A percentile compares a stretch with the other conserved stretches of the same genome.
These are phyloP conservation scores for Amphicarpaea edgeworthii DNA, from an alignment of 306 rosid species.

Conservation along the genomic window DNA sequence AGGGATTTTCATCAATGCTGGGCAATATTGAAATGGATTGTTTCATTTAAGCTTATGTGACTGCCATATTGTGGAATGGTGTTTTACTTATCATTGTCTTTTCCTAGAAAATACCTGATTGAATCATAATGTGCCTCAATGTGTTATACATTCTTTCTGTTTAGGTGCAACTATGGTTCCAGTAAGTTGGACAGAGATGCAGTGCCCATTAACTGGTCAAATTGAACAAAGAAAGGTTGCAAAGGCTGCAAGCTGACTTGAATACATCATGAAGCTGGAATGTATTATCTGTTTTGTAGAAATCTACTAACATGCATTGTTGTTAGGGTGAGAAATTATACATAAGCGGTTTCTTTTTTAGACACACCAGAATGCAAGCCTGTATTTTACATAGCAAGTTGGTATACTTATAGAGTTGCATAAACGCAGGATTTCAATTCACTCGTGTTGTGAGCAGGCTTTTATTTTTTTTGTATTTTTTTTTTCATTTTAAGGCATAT, in stretches of 20 bases:
- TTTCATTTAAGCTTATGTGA: constrained; percentile 29
- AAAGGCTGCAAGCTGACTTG: constrained; percentile 68
- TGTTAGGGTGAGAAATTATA: constrained; percentile 37
- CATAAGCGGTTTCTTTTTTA: no score
- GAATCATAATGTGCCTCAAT: constrained; percentile 30
- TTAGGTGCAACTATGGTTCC: constrained; percentile 87
- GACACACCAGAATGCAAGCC: no score
- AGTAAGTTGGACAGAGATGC: constrained; percentile 95
- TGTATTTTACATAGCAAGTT: constrained; percentile 38
- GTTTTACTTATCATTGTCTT: background rate
- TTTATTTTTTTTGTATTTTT: background rate
- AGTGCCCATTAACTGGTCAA: constrained; percentile 85
- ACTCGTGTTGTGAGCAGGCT: background rate
- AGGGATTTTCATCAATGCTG: constrained; percentile 22
- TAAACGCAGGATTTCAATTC: constrained; percentile 13
- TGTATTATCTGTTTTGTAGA: constrained; percentile 39
- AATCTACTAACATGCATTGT: constrained; percentile 44
- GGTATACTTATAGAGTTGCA: constrained; percentile 36
- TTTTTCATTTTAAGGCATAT: constrained; percentile 19
- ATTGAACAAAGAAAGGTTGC: constrained; percentile 92
- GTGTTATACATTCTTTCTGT: constrained; percentile 40
- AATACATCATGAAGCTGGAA: constrained; percentile 24
- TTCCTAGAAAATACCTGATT: background rate
- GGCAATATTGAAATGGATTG: constrained; percentile 3
- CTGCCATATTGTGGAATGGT: background rate